Evolutionary conservation across 1,284 basidiomycete species (phyloP), one percentile per base, ranked within the genome.

Genomic region (Cutaneotrichosporon sp.): DNA sequence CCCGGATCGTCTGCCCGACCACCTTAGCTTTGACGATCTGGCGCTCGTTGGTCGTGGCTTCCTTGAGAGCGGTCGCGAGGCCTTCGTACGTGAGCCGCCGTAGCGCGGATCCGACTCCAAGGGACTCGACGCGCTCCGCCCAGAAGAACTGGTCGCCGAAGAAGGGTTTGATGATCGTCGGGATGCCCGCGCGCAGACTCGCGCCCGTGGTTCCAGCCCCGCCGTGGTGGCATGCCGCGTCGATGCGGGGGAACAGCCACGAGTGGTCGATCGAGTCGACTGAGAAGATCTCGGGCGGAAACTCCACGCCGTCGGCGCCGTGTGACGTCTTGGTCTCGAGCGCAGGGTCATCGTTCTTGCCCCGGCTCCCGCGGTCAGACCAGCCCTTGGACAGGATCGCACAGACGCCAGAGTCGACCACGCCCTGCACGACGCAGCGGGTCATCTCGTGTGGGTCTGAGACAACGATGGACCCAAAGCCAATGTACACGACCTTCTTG

Each of bases 91-190:
- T 91, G 48, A 97, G 78, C 71, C 91, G 90, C 59, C 87, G 82
- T 34, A 97, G 84, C 49, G 85, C 83, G 31, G 84, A 80, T 26
- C 94, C 94, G 43, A 97, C 84, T 33, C 92, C 91, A 31, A 98
- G 80, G 4, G 88, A 88, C 72, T 97, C 91, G 19, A 94, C 88
- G 24, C 92, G 85, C 75, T 91, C 89, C 4, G 88, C 90, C 90
- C 92, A 97, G 76, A 97, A 97, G 73, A 87, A 91, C 67, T 98
- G 90, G 74, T 96, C 94, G 7, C 94, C 94, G 65, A 97, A 97
- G 81, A 96, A 98, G 0, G 94, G 94, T 61, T 87, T 88, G 68
- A 98, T 91, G 64, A 98, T 88, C 1, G 92, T 97, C 1, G 94
- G 93, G 25, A 71, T 66, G 49, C 71, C 71, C 9, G 71, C 71